These are phyloP conservation scores for Dioscorea cayenensis DNA, from an alignment of 116 monocot genomes.

Conservation along the genomic window DNA sequence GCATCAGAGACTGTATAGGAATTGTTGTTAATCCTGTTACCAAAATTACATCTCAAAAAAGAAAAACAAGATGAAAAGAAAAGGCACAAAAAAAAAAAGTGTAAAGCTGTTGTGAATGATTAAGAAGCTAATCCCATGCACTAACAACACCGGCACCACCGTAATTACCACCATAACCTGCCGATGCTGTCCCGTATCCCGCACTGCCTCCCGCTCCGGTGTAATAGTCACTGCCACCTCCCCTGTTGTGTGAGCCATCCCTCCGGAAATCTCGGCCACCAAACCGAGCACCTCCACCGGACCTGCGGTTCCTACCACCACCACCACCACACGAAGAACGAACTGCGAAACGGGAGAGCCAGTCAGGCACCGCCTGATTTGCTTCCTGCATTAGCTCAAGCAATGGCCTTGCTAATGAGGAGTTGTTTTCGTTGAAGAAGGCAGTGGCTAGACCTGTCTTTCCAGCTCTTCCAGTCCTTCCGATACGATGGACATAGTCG, in stretches of 20 bases:
- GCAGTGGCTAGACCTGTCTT: constrained; percentile 68
- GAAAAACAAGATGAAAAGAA: too few species aligned
- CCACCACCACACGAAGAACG: constrained; percentile 37
- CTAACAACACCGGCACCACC: constrained; percentile 6
- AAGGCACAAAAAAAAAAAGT: too few species aligned
- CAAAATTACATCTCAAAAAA: neutral
- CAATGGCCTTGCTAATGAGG: constrained; percentile 41
- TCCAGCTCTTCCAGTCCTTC: constrained; percentile 77
- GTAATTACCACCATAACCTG: constrained; percentile 11
- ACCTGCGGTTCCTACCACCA: constrained; percentile 40
- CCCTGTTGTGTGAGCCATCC: constrained; percentile 8
- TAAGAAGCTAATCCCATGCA: constrained; percentile 22
- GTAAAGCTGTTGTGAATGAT: neutral
- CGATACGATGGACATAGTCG: constrained; percentile 83
- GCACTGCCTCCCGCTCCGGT: constrained; percentile 13
- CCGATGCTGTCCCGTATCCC: constrained; percentile 6
- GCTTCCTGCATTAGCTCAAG: constrained; percentile 76
- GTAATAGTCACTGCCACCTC: constrained; percentile 22
- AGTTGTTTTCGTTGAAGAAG: constrained; percentile 80
- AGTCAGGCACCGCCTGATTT: constrained; percentile 74
- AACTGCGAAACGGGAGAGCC: constrained; percentile 54
- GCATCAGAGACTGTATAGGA: too few species aligned
- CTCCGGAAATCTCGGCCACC: constrained; percentile 50
- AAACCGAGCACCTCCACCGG: constrained; percentile 52
- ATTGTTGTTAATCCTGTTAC: neutral